phyloP scores from a whole-genome alignment of 805 yeast genomes.

The Henningerozyma blattae region DNA sequence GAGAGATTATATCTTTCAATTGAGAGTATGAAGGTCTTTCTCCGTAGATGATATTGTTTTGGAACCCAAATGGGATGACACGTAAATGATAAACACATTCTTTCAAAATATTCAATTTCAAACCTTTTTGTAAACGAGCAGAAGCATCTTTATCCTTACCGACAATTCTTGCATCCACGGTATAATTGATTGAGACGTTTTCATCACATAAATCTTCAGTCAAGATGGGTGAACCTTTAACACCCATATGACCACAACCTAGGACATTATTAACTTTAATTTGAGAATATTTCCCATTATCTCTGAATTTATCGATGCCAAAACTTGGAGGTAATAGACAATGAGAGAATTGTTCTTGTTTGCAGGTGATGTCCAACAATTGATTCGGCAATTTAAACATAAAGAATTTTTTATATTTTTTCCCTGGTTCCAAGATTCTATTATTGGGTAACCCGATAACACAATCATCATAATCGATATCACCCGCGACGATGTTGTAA shows the following conservation, averaged over 20 bases:
- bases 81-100: constrained; percentile 28
- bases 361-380: constrained; percentile 40
- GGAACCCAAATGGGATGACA: constrained; percentile 30
- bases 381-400: constrained; percentile 46
- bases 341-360: constrained; percentile 31
- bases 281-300: constrained; percentile 20
- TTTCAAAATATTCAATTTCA: constrained; percentile 22
- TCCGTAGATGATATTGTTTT: constrained; percentile 9
- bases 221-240: constrained; percentile 41
- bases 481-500: constrained; percentile 33
- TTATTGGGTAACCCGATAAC: constrained; percentile 38
- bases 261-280: constrained; percentile 23
- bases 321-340: constrained; percentile 31
- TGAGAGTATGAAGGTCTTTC: constrained; percentile 13
- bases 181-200: constrained; percentile 36
- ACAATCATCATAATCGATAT: constrained; percentile 37
- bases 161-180: constrained; percentile 45
- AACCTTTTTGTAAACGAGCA: constrained; percentile 7
- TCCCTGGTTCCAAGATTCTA: constrained; percentile 36
- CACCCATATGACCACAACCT: constrained; percentile 40
- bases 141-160: constrained; percentile 34
- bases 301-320: constrained; percentile 25
- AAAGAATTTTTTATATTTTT: constrained; percentile 44
- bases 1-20: constrained; percentile 11
- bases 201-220: constrained; percentile 39